Evolutionary conservation across 1,139 yeast genomes (phyloP).

Genomic region (Pichia sp.): DNA sequence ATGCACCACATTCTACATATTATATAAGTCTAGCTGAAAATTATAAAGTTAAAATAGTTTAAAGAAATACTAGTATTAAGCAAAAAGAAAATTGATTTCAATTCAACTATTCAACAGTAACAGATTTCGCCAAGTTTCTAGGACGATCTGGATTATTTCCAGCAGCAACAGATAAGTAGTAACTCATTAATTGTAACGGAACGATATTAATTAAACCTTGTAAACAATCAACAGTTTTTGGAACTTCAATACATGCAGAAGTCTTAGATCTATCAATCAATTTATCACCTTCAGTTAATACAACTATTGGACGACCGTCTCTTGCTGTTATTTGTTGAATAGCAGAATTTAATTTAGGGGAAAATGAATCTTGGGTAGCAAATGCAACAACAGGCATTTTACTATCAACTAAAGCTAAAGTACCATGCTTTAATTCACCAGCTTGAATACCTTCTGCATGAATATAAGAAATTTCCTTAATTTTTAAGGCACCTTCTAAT

Average conservation of each 20-base stretch:
- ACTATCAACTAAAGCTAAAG: constrained; percentile 92
- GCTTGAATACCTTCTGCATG: constrained; percentile 99
- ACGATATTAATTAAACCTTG: constrained; percentile 94
- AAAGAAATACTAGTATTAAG: no score
- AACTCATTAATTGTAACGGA: constrained; percentile 93
- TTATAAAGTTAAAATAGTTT: background rate
- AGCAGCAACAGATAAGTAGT: constrained; percentile 93
- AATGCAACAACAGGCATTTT: constrained; percentile 89
- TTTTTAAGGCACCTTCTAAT: constrained; percentile 95
- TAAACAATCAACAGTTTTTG: constrained; percentile 92
- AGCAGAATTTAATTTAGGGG: constrained; percentile 94
- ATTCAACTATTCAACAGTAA: constrained; percentile 70
- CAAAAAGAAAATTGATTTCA: no score
- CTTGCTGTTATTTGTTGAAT: constrained; percentile 97
- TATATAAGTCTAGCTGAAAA: background rate
- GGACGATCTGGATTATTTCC: constrained; percentile 99
- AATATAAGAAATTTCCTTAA: constrained; percentile 97
- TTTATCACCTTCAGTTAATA: constrained; percentile 84
- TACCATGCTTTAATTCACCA: constrained; percentile 98
- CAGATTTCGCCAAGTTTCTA: constrained; percentile 96
- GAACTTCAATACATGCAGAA: constrained; percentile 76
- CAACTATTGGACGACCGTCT: constrained; percentile 92
- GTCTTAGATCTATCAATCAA: constrained; percentile 50
- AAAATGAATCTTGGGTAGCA: constrained; percentile 95
- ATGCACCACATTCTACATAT: no score